Evolutionary conservation across 2,329 filamentous ascomycete species (phyloP).

Genomic region (Emericellopsis atlantica): DNA sequence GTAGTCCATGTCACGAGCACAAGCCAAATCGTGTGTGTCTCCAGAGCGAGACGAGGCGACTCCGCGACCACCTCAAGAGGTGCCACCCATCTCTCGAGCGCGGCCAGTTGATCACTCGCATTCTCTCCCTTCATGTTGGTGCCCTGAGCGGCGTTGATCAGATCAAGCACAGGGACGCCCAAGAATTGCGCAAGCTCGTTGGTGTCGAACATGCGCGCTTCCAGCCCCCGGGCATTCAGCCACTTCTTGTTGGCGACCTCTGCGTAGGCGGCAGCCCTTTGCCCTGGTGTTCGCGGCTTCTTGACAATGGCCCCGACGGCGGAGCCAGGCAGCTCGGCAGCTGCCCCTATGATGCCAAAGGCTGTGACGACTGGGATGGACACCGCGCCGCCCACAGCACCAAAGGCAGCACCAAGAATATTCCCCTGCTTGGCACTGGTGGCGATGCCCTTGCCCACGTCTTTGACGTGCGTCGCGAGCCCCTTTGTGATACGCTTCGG

Average conservation of each 20-base stretch:
- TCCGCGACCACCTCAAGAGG: conserved; percentile 14
- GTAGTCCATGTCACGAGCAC: conserved; percentile 10
- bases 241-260: conserved; percentile 29
- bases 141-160: conserved; percentile 24
- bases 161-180: conserved; percentile 16
- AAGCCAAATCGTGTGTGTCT: conserved; percentile 19
- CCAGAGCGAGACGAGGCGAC: conserved; percentile 10
- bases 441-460: too few species aligned
- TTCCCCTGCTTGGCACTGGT: too few species aligned
- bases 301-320: too few species aligned
- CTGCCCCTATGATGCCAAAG: too few species aligned
- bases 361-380: too few species aligned
- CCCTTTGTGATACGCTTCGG: too few species aligned
- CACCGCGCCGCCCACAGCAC: too few species aligned
- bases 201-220: conserved; percentile 21
- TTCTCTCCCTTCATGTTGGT: conserved; percentile 4
- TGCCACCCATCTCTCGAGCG: conserved; percentile 13
- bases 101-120: conserved; percentile 9
- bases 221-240: conserved; percentile 23
- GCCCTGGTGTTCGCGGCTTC: conserved; percentile 25
- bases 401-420: too few species aligned
- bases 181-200: conserved; percentile 14
- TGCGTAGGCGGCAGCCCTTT: conserved; percentile 26
- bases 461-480: too few species aligned
- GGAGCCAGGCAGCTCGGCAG: too few species aligned